Evolutionary conservation across 345 rosid genomes (phyloP).

Genomic region (Rhodamnia argentea): DNA sequence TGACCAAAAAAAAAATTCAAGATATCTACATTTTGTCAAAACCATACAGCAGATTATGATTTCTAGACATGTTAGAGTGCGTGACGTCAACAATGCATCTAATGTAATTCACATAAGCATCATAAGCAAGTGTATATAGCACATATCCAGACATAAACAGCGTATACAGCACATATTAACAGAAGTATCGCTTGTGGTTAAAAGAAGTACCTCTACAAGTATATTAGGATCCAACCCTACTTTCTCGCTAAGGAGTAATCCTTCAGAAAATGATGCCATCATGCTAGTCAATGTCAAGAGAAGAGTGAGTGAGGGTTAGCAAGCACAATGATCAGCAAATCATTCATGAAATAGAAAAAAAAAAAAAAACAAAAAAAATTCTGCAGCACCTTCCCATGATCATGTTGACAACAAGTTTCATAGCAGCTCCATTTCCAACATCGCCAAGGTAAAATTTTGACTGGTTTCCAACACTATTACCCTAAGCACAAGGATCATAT

Average conservation of each 20-base stretch:
- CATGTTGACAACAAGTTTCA: conserved; percentile 97
- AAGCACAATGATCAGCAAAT: background rate
- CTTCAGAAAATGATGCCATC: conserved; percentile 95
- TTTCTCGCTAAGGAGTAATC: conserved; percentile 74
- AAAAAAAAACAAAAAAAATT: background rate
- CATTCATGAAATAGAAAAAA: background rate
- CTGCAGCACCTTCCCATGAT: conserved; percentile 81
- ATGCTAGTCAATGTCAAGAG: conserved; percentile 36
- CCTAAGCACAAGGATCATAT: background rate
- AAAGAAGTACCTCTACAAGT: conserved; percentile 53
- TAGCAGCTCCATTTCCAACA: conserved; percentile 93
- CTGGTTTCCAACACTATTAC: conserved; percentile 23
- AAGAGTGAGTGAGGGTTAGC: background rate
- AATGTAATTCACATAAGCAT: background rate
- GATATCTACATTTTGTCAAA: background rate
- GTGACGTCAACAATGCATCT: background rate
- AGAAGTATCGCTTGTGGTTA: background rate
- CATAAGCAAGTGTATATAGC: background rate
- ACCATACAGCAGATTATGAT: background rate
- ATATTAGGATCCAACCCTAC: conserved; percentile 79
- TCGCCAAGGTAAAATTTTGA: conserved; percentile 89
- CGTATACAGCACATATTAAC: background rate
- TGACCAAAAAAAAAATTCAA: background rate
- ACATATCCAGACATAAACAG: background rate
- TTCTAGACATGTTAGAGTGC: background rate